A percentile compares a stretch with the other conserved stretches of the same genome.
These are phyloP conservation scores for Thuja plicata DNA, from an alignment of 83 land plant genomes.

Conservation along the genomic window DNA sequence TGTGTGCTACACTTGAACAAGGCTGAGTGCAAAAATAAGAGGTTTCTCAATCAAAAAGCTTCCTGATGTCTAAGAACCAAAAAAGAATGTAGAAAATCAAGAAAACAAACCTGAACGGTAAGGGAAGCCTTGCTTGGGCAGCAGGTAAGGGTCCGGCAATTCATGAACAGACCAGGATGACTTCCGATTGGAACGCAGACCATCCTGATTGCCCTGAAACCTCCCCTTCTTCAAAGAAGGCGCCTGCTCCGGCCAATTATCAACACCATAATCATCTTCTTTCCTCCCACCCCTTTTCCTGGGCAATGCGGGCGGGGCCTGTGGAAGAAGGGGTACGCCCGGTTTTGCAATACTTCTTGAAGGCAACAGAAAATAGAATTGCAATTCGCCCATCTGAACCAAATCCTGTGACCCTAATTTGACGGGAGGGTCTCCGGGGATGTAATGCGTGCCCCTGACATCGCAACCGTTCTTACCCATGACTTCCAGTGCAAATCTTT, in stretches of 20 bases:
- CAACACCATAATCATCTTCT: background rate
- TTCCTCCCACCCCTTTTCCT: slow-evolving; percentile 16
- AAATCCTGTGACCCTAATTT: slow-evolving; percentile 96
- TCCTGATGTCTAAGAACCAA: background rate
- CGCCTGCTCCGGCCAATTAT: background rate
- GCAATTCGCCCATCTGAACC: slow-evolving; percentile 95
- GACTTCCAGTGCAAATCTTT: slow-evolving; percentile 90
- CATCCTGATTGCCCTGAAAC: background rate
- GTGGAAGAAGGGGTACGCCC: slow-evolving; percentile 1
- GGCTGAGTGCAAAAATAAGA: too few relatives aligned
- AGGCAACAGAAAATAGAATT: slow-evolving; percentile 92
- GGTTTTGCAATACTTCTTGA: slow-evolving; percentile 50
- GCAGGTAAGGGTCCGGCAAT: background rate
- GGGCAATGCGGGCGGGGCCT: background rate
- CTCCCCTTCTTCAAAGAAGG: slow-evolving; percentile 1
- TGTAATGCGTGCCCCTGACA: slow-evolving; percentile 81
- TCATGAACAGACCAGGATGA: slow-evolving; percentile 8
- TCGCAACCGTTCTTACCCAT: slow-evolving; percentile 95
- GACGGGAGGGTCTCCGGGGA: slow-evolving; percentile 80
- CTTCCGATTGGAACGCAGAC: background rate
- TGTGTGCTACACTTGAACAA: too few relatives aligned
- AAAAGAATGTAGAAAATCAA: background rate
- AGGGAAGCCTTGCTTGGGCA: slow-evolving; percentile 8
- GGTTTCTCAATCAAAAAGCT: too few relatives aligned
- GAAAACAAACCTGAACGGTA: slow-evolving; percentile 14